Evolutionary conservation across 1,284 basidiomycete genomes (phyloP).

Genomic region (Anthracocystis walkeri): DNA sequence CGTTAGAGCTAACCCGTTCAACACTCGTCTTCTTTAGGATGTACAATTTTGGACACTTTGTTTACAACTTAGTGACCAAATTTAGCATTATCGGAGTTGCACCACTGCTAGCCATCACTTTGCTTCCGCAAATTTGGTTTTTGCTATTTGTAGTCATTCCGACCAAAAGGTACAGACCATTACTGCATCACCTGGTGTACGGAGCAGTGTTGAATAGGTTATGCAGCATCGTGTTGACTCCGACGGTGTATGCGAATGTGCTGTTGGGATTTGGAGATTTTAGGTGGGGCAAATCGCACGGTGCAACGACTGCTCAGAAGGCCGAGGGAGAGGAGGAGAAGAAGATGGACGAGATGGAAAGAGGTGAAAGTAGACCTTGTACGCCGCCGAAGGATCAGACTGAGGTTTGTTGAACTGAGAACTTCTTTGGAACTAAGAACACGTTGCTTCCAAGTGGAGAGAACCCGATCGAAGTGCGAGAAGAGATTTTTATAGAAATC

Average conservation of each 20-base stretch:
- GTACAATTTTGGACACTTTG: constrained; percentile 37
- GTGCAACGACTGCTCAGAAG: constrained; percentile 18
- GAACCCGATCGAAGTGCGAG: too few relatives aligned
- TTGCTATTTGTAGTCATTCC: constrained; percentile 22
- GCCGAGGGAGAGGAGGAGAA: constrained; percentile 4
- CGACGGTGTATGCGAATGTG: constrained; percentile 35
- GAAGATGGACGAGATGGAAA: constrained; percentile 18
- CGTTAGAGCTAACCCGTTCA: constrained; percentile 22
- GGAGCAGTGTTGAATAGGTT: constrained; percentile 24
- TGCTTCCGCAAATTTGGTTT: constrained; percentile 42
- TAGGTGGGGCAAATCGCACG: constrained; percentile 35
- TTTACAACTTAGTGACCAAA: constrained; percentile 27
- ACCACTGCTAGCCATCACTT: constrained; percentile 28
- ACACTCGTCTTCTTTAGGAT: constrained; percentile 34
- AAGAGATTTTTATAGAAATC: too few relatives aligned
- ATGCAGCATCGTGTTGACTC: constrained; percentile 28
- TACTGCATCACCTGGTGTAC: constrained; percentile 24
- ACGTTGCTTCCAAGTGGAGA: too few relatives aligned
- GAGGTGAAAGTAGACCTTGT: constrained; percentile 10
- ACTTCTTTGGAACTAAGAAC: neutral
- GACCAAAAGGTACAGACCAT: constrained; percentile 21
- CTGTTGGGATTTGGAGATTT: constrained; percentile 37
- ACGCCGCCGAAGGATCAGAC: constrained; percentile 29
- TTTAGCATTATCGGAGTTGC: constrained; percentile 23
- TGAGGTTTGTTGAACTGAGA: constrained; percentile 16